phyloP scores from a whole-genome alignment of 139 green algal species.

The Penium margaritaceum region DNA sequence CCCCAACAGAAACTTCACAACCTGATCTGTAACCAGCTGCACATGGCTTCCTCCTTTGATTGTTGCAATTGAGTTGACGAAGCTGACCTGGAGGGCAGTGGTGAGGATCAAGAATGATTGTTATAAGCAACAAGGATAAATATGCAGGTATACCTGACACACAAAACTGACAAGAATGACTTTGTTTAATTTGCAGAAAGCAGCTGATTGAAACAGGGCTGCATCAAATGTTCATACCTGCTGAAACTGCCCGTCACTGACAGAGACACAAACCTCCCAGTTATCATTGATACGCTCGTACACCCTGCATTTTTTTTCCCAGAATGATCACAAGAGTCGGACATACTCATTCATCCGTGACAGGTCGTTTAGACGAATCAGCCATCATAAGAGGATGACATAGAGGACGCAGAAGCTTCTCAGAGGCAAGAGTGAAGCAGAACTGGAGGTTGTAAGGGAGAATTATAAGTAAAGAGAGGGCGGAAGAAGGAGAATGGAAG shows the following conservation, averaged over 20 bases:
- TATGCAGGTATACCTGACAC: no score
- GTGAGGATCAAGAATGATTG: no score
- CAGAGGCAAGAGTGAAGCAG: no score
- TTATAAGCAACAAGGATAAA: no score
- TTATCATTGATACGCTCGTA: constrained; percentile 82
- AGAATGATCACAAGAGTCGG: no score
- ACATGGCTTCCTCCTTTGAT: constrained; percentile 94
- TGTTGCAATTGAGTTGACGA: constrained; percentile 96
- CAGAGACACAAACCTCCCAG: constrained; percentile 86
- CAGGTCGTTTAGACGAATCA: no score
- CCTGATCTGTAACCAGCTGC: constrained; percentile 80
- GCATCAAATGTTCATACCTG: constrained; percentile 54
- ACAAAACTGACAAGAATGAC: no score
- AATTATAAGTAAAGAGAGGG: neutral
- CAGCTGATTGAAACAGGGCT: neutral
- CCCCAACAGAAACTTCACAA: constrained; percentile 47
- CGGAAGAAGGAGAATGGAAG: neutral
- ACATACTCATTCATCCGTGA: no score
- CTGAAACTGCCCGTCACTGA: constrained; percentile 83
- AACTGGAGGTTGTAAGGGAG: no score
- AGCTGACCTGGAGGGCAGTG: constrained; percentile 84
- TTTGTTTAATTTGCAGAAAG: neutral
- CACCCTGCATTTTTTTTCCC: no score
- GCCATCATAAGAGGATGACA: no score
- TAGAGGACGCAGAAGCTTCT: no score